These are phyloP conservation scores for Arthrobotrys conoides DNA, from an alignment of 2,329 filamentous ascomycete genomes.

Conservation along the genomic window DNA sequence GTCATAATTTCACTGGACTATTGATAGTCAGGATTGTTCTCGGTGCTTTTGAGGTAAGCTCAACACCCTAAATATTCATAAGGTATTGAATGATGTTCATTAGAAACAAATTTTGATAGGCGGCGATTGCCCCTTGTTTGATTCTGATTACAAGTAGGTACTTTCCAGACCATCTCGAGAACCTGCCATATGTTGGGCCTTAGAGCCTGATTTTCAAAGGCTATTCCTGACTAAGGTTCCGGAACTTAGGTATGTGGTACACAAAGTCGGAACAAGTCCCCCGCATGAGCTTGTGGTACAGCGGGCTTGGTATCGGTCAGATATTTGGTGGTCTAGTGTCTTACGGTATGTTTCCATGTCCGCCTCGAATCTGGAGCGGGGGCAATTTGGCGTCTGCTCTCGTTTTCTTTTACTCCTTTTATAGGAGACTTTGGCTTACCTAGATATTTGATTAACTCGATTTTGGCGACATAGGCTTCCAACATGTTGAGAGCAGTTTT, in stretches of 20 bases:
- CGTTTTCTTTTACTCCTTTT: no score
- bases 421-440: no score
- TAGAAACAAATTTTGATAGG: conserved; percentile 65
- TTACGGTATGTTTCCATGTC: conserved; percentile 66
- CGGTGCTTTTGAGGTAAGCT: conserved; percentile 72
- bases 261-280: conserved; percentile 73
- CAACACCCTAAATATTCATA: not conserved
- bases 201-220: not conserved
- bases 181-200: not conserved
- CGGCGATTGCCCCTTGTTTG: conserved; percentile 74
- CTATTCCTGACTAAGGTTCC: conserved; percentile 4
- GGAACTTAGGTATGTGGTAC: conserved; percentile 62
- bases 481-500: conserved; percentile 68
- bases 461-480: conserved; percentile 67
- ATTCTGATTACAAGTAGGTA: conserved; percentile 75
- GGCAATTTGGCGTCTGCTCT: no score
- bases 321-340: conserved; percentile 70
- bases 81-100: not conserved
- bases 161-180: conserved; percentile 65
- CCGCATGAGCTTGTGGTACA: conserved; percentile 75
- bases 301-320: conserved; percentile 74
- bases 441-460: conserved; percentile 32
- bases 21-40: conserved; percentile 73
- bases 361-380: not conserved
- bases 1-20: conserved; percentile 71